These are phyloP conservation scores for Viola pubescens DNA, from an alignment of 441 rosid species.

Conservation along the genomic window DNA sequence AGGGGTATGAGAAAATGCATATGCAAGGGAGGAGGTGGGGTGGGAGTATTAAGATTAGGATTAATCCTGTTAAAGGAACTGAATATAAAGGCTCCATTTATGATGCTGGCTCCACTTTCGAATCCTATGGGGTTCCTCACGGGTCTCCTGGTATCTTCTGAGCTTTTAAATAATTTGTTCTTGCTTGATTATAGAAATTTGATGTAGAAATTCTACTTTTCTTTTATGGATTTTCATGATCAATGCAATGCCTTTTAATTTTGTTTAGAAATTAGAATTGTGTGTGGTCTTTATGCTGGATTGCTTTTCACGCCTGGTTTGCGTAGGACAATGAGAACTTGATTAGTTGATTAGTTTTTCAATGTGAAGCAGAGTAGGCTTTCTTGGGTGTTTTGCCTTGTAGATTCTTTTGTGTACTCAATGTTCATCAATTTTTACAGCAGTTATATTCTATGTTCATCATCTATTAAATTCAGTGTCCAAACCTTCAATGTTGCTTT, in stretches of 20 bases:
- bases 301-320: neutral
- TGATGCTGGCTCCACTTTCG: constrained; percentile 70
- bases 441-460: no score
- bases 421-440: neutral
- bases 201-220: no score
- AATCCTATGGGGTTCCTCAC: constrained; percentile 66
- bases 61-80: constrained; percentile 39
- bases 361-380: neutral
- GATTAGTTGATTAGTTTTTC: neutral
- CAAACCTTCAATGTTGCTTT: no score
- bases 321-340: neutral
- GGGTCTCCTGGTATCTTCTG: constrained; percentile 61
- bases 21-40: constrained; percentile 75
- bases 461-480: no score
- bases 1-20: constrained; percentile 65
- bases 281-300: neutral
- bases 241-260: no score
- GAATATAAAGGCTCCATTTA: constrained; percentile 57
- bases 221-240: no score
- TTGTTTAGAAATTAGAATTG: no score
- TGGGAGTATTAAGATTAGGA: constrained; percentile 37
- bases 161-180: neutral
- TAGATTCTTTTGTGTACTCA: no score
- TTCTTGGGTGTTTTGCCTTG: neutral
- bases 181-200: neutral